Evolutionary conservation across 75 land plant species (phyloP), one percentile per base, ranked within the genome.

Genomic region (Picea sitchensis): DNA sequence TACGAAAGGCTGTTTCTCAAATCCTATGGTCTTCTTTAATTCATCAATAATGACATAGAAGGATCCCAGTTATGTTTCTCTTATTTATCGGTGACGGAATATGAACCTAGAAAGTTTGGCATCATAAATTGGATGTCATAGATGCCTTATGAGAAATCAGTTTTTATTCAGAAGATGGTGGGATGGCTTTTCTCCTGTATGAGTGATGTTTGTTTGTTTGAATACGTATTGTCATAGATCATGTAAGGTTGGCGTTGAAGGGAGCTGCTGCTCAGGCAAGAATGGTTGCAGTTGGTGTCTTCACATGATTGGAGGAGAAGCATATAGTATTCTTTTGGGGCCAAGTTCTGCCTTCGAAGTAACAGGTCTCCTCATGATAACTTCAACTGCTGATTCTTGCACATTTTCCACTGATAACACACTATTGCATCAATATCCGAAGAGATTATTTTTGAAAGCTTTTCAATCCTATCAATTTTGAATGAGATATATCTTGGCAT

Each of bases 121-220:
- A 71, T 71, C 73, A 41, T 69, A 41, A 44, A 69, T 69, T 69
- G 51, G 73, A 69, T 69, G 73, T 69, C 73, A 41, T 69, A 69
- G n/a, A 69, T 69, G 36, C 73, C 73, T 44, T 41, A 41, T 69
- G 51, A 69, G 51, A 69, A 69, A 68, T 44, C 47, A 41, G 32
- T 69, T 69, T 69, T 69, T 41, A 69, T 69, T 69, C 73, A 69
- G 6, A 69, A 69, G 51, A 69, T 69, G 73, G 73, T 69, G 73
- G 73, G 73, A 38, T 69, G 51, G 41, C 17, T 69, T 69, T 69
- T 69, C 73, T 69, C 73, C 73, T 69, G 73, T 69, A 69, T 69
- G 73, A 69, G 73, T 69, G 73, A 69, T 69, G 18, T 69, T 69
- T 69, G 73, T 69, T 69, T 69, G 73, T 69, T 69, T 69, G 73